Base-by-base conservation (phyloP, 2,329 filamentous ascomycete genomes). In the Verticillium albo-atrum region DNA sequence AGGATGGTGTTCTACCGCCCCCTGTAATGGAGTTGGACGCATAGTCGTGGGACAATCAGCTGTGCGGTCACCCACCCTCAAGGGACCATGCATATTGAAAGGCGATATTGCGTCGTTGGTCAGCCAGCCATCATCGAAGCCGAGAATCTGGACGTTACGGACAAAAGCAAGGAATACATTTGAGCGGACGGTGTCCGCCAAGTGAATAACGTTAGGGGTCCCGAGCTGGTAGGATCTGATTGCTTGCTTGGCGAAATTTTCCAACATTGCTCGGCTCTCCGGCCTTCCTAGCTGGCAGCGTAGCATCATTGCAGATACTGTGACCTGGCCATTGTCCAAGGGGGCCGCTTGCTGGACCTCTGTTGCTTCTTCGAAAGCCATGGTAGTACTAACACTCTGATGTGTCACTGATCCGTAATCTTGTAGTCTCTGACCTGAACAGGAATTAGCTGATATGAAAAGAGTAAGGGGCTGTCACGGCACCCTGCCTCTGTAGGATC, bases 1-100 rank as follows among this genome's bases (percentile, higher is more conserved):
- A 9, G 70, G 69, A 34, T 73, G 69, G 57, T 74, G 72, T 2
- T 61, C 57, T 7, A 70, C 62, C 1, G 63, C 27, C 9, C 60
- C 28, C 54, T 74, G 72, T 3, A 72, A 56, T 1, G 42, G 50
- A 10, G 71, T 74, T 6, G 72, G 71, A 1, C 58, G 62, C 35
- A 74, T 66, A 30, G 52, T 63, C 2, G 52, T 51, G 1, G 66
- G 65, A 20, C 55, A 62, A 12, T 52, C 32, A 2, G 17, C 9
- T 20, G 23, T 5, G 1, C 51, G 64, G n/a, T n/a, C n/a, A n/a
- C n/a, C n/a, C n/a, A n/a, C n/a, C n/a, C n/a, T n/a, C n/a, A n/a
- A n/a, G 3, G 62, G 54, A 0, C 58, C 54, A 6, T 55, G 3
- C 35, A 27, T 32, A 56, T 58, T 61, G 47, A 64, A 69, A 7